Conservation (phyloP, 495 filamentous ascomycete genomes). For the Astrothelium subdiscretum region DNA sequence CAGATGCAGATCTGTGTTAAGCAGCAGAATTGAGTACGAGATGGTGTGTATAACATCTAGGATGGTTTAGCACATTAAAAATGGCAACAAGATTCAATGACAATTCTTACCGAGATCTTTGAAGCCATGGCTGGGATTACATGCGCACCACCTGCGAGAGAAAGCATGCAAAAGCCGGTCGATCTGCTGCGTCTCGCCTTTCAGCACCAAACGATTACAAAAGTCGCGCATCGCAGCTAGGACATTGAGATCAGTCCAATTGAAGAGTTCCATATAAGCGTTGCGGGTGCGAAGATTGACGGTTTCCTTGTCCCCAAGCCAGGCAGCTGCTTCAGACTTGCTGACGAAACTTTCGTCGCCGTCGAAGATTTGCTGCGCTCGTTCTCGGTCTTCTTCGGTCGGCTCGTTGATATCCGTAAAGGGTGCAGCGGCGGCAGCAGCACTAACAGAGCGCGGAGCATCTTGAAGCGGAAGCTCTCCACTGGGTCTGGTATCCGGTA, state of each 20-base stretch:
- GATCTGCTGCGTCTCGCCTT: conserved; percentile 92
- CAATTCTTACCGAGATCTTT: conserved; percentile 60
- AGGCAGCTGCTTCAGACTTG: conserved; percentile 69
- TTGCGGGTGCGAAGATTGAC: conserved; percentile 54
- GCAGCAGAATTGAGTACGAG: conserved; percentile 84
- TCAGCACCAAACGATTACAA: conserved; percentile 71
- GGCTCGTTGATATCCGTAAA: conserved; percentile 29
- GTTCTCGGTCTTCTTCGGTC: conserved; percentile 53
- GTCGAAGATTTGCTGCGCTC: conserved; percentile 71
- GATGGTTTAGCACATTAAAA: background rate
- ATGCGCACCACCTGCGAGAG: conserved; percentile 80
- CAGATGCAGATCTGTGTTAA: conserved; percentile 93
- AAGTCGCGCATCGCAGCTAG: conserved; percentile 66
- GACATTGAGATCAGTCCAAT: conserved; percentile 75
- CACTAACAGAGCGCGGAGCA: conserved; percentile 4
- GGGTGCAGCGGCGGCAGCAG: conserved; percentile 12
- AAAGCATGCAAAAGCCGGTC: conserved; percentile 87
- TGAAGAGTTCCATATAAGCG: conserved; percentile 88
- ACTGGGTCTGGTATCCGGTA: conserved; percentile 39
- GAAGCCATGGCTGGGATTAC: conserved; percentile 91
- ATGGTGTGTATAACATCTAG: conserved; percentile 94
- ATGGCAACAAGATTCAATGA: background rate
- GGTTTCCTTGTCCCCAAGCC: conserved; percentile 70
- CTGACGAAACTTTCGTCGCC: conserved; percentile 71
- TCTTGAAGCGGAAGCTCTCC: conserved; percentile 18